Evolutionary conservation across 305 asterid species (phyloP), one percentile per base, ranked within the genome.

Genomic region (Petunia hybrid): DNA sequence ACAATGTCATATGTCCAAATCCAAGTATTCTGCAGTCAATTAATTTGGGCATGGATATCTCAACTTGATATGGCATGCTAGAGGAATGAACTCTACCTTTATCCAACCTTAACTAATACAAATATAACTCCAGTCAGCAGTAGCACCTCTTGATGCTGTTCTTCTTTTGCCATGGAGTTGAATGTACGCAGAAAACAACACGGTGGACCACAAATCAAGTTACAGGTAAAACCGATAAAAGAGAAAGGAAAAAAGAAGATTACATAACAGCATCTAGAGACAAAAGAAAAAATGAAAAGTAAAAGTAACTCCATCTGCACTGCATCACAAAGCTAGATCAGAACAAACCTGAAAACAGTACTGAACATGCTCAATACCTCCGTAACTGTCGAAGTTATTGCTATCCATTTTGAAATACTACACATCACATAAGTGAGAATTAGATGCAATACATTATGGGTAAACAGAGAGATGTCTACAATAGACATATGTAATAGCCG

Each of bases 331-430:
- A 81, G 83, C 79, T 60, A 60, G 43, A 41, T 60, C 51, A 75
- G 65, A 55, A 39, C 16, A 75, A 87, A 93, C 99, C 97, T 93
- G 97, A 87, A 97, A 91, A 85, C 99, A 97, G 88, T 97, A 97
- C 39, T 87, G 89, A 35, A 93, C 92, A 56, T 97, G 99, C 51
- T 88, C 97, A 75, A 92, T 84, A n/a, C 99, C 99, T 64, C 99
- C 99, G 75, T 86, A 87, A 87, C 76, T 83, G 43, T 90, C 95
- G 80, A 87, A 93, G 56, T 95, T 92, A 81, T 82, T 87, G 56
- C 92, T 87, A 87, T 93, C 91, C 99, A 97, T 97, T 94, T 95
- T 92, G 98, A 92, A 97, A 89, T 95, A 97, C 99, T 97, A 77
- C 76, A 39, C 14, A 55, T 57, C 31, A 71, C 59, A 77, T 82